Evolutionary conservation across 768 basidiomycete genomes (phyloP), one percentile per base, ranked within the genome.

Genomic region (Tulasnella calospora): DNA sequence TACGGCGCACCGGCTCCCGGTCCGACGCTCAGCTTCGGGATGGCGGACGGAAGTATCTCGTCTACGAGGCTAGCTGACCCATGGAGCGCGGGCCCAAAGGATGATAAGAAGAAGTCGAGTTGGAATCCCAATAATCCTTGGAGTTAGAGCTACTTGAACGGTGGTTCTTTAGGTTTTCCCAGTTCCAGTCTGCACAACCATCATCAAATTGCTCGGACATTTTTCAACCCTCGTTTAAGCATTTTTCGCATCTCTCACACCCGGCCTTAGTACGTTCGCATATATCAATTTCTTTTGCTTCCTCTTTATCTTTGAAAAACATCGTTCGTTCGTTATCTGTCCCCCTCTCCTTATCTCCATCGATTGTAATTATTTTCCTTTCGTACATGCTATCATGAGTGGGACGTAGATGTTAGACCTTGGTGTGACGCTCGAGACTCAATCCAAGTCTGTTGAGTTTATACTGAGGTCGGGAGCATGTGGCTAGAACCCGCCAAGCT

Each of bases 31-130:
- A 71, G 57, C 35, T 80, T 81, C 35, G 81, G 78, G 7, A 38
- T 36, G 47, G 70, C 78, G 33, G 78, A 81, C 35, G 79, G 79
- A 30, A 67, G 57, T 21, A 74, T 80, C 33, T 74, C 79, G 40
- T 38, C 77, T 23, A 61, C 78, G n/a, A 75, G 40, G 38, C 30
- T 79, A 44, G 73, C 69, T 13, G 77, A 78, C 71, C 77, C 77
- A 27, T 78, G 77, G 77, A 78, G 55, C n/a, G 40, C 77, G 19
- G 35, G 51, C n/a, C n/a, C 67, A 15, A 55, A 51, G 67, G 46
- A 46, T 40, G 77, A 44, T 35, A 40, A 71, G 69, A 70, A 57
- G 35, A 44, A 71, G 27, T 78, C 46, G 6, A 72, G 70, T 47
- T 71, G 27, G 44, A 78, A 78, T 73, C 77, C 77, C 19, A 67